Percentiles rank a stretch among this genome's conserved stretches.
Evolutionary conservation across 805 yeast genomes (phyloP).

Genomic region (Nakazawaea ambrosiae): DNA sequence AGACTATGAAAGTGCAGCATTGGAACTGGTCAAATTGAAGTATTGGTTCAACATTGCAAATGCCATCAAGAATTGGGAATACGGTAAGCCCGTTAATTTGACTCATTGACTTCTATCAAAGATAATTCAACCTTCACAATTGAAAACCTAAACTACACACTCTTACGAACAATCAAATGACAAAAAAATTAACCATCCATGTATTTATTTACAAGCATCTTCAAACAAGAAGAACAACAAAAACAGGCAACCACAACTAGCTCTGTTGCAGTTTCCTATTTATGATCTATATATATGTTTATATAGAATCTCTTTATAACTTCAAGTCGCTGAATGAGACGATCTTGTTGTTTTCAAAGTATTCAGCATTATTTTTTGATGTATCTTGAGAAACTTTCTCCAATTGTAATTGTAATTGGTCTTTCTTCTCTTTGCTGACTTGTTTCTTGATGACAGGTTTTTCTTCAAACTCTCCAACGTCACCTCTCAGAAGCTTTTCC

Average conservation of each 20-base stretch:
- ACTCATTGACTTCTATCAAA: constrained; percentile 38
- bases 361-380: neutral
- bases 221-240: too few relatives aligned
- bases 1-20: constrained; percentile 55
- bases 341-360: constrained; percentile 5
- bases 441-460: constrained; percentile 7
- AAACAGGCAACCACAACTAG: too few relatives aligned
- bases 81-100: constrained; percentile 56
- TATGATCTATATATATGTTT: neutral
- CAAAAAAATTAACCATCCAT: neutral
- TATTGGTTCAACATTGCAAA: constrained; percentile 78
- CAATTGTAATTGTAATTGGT: constrained; percentile 9
- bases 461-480: constrained; percentile 1
- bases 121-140: too few relatives aligned
- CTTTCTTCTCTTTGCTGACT: neutral
- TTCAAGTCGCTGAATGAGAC: constrained; percentile 10
- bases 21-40: constrained; percentile 64
- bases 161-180: neutral
- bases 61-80: constrained; percentile 74
- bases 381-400: neutral
- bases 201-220: neutral
- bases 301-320: neutral
- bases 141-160: too few relatives aligned
- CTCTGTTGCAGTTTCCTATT: too few relatives aligned
- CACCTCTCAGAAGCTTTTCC: constrained; percentile 19